Evolutionary conservation across 2,329 filamentous ascomycete species (phyloP).

Genomic region (Neobulgaria alba): DNA sequence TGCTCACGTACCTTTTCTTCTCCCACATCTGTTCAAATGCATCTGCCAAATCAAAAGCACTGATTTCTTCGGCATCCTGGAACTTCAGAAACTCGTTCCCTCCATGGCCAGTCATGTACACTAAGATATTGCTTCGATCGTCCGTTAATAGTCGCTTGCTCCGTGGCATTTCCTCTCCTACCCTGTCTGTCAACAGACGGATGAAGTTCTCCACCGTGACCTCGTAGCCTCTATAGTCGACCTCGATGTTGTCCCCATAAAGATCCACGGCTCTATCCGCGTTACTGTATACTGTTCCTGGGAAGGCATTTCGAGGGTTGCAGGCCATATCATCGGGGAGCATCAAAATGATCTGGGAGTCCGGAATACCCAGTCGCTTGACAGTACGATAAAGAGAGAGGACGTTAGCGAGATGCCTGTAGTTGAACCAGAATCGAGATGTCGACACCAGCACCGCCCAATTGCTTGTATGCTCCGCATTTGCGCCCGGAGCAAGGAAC

Average conservation of each 20-base stretch:
- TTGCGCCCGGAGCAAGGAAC: conserved; percentile 35
- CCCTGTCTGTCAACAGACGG: conserved; percentile 83
- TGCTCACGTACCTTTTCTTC: conserved; percentile 66
- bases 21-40: conserved; percentile 99
- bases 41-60: conserved; percentile 89
- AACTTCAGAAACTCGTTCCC: conserved; percentile 98
- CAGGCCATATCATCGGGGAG: conserved; percentile 99
- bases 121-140: conserved; percentile 90
- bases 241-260: conserved; percentile 98
- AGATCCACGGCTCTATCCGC: conserved; percentile 91
- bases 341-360: conserved; percentile 99
- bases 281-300: conserved; percentile 97
- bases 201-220: conserved; percentile 99
- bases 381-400: conserved; percentile 96
- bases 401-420: conserved; percentile 95
- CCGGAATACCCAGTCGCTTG: conserved; percentile 93
- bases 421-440: conserved; percentile 99
- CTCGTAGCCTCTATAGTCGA: conserved; percentile 96
- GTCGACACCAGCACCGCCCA: conserved; percentile 99
- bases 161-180: conserved; percentile 87
- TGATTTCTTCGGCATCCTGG: conserved; percentile 96
- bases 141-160: conserved; percentile 93
- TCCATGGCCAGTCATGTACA: conserved; percentile 98
- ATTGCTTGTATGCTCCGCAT: conserved; percentile 85
- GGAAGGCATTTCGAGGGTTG: conserved; percentile 96